Evolutionary conservation across 331 rosid species (phyloP).

Genomic region (Quercus tomentella): DNA sequence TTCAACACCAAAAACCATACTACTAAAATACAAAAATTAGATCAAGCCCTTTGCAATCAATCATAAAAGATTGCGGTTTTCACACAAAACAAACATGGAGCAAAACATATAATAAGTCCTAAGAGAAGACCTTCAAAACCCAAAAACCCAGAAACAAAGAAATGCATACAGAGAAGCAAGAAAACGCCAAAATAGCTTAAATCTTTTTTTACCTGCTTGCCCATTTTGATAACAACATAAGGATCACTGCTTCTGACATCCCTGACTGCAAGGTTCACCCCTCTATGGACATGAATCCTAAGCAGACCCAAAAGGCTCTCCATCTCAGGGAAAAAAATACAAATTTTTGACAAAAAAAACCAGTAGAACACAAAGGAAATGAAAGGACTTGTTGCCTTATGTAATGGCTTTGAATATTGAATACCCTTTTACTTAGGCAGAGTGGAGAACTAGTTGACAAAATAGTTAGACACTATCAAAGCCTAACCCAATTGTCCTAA

Average conservation of each 20-base stretch:
- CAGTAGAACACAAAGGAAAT: neutral
- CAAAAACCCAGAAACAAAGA: neutral
- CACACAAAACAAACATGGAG: neutral
- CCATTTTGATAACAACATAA: constrained; percentile 70
- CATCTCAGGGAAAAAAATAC: constrained; percentile 20
- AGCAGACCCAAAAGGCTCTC: constrained; percentile 69
- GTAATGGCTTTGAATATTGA: too few species aligned
- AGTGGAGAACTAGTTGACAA: neutral
- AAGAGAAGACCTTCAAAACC: neutral
- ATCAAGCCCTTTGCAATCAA: neutral
- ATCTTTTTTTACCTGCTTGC: constrained; percentile 42
- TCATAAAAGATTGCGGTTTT: neutral
- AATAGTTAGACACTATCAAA: neutral
- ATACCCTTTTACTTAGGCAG: neutral
- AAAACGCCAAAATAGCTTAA: neutral
- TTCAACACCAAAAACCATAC: neutral
- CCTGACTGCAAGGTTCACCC: constrained; percentile 66
- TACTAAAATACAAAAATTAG: neutral
- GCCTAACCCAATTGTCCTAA: neutral
- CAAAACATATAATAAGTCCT: neutral
- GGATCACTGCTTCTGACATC: constrained; percentile 74
- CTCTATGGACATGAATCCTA: constrained; percentile 53
- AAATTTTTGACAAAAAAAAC: too few species aligned
- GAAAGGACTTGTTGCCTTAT: neutral
- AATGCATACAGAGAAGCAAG: neutral